These are phyloP conservation scores for Tilletia walkeri DNA, from an alignment of 1,284 basidiomycete species.

Conservation along the genomic window DNA sequence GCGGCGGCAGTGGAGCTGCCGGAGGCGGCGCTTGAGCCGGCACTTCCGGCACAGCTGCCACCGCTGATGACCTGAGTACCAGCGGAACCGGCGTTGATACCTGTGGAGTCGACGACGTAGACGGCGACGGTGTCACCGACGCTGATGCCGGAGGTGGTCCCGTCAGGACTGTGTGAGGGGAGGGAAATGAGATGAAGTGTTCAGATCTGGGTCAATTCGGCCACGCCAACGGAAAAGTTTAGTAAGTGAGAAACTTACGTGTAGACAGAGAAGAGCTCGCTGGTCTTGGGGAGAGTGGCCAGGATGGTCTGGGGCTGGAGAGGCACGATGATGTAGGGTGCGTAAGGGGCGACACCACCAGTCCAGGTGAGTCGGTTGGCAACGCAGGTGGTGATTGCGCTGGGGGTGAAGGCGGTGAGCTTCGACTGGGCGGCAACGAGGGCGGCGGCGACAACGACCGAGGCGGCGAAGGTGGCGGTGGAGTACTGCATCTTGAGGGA, in stretches of 20 bases:
- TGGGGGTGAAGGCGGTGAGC: neutral
- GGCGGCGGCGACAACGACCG: slow-evolving; percentile 5
- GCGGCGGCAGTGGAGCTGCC: slow-evolving; percentile 7
- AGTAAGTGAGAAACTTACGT: neutral
- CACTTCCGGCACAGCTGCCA: neutral
- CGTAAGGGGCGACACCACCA: slow-evolving; percentile 6
- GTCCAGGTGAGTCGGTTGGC: slow-evolving; percentile 11
- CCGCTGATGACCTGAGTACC: neutral
- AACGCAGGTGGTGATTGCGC: slow-evolving; percentile 4
- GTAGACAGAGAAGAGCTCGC: slow-evolving; percentile 1
- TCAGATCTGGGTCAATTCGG: neutral
- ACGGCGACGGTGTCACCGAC: slow-evolving; percentile 12
- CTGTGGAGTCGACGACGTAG: neutral
- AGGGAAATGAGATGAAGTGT: neutral
- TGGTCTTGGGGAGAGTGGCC: neutral
- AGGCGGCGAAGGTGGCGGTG: neutral
- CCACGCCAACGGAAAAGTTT: neutral
- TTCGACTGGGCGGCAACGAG: slow-evolving; percentile 13
- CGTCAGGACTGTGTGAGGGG: slow-evolving; percentile 5
- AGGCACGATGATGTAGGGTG: slow-evolving; percentile 2
- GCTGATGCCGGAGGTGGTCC: neutral
- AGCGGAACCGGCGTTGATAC: neutral
- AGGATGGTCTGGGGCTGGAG: neutral
- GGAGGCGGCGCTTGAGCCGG: slow-evolving; percentile 15
- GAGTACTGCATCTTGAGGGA: slow-evolving; percentile 2